These are phyloP conservation scores for Lachancea quebecensis DNA, from an alignment of 805 yeast species.

Conservation along the genomic window DNA sequence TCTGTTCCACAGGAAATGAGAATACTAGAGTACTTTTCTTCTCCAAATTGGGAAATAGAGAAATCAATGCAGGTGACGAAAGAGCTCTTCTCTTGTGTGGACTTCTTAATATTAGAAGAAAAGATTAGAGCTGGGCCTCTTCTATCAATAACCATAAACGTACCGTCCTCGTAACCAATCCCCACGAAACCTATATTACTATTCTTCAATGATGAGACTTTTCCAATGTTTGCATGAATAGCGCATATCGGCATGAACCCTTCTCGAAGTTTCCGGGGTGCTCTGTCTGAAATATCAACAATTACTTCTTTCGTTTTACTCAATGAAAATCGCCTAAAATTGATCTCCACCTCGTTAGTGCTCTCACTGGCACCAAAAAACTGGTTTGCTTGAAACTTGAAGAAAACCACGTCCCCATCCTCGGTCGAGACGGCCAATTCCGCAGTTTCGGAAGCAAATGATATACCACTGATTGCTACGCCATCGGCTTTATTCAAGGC, in stretches of 20 bases:
- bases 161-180: conserved; percentile 71
- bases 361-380: conserved; percentile 32
- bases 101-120: conserved; percentile 31
- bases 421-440: conserved; percentile 65
- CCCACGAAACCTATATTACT: conserved; percentile 81
- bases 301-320: conserved; percentile 19
- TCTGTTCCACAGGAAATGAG: conserved; percentile 70
- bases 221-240: conserved; percentile 39
- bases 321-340: conserved; percentile 23
- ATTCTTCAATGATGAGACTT: conserved; percentile 55
- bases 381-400: conserved; percentile 57
- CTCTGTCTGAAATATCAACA: conserved; percentile 48
- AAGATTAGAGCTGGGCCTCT: conserved; percentile 69
- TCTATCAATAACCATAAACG: conserved; percentile 65
- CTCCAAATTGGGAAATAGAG: conserved; percentile 60
- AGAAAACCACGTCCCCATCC: conserved; percentile 68
- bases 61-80: conserved; percentile 60
- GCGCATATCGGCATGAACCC: conserved; percentile 57
- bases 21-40: conserved; percentile 66
- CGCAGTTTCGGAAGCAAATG: conserved; percentile 71
- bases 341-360: conserved; percentile 13
- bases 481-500: conserved; percentile 41
- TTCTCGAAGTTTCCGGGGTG: conserved; percentile 43
- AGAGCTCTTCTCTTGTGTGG: conserved; percentile 22
- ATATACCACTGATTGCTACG: conserved; percentile 47